These are phyloP conservation scores for Pseudocercospora vitis DNA, from an alignment of 2,329 filamentous ascomycete species.

Conservation along the genomic window DNA sequence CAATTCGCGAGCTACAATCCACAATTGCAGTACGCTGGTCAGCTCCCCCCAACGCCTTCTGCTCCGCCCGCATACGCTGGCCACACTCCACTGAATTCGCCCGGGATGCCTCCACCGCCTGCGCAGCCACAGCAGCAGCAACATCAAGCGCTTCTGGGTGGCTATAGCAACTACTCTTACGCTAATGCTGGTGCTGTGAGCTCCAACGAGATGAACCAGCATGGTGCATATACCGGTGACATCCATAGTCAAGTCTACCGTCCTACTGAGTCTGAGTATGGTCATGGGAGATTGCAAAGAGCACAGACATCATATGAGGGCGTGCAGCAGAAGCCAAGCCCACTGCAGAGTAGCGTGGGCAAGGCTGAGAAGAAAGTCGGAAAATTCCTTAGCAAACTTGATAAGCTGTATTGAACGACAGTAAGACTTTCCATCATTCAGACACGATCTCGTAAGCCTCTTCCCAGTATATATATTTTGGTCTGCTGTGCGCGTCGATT, in stretches of 20 bases:
- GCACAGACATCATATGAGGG: slow-evolving; percentile 17
- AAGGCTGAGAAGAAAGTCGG: slow-evolving; percentile 22
- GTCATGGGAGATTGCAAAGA: slow-evolving; percentile 9
- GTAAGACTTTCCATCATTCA: background rate
- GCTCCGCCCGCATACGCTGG: slow-evolving; percentile 37
- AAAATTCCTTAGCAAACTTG: slow-evolving; percentile 20
- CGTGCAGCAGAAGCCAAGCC: slow-evolving; percentile 8
- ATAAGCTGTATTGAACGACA: slow-evolving; percentile 19
- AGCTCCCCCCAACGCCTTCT: slow-evolving; percentile 37
- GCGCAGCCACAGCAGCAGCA: slow-evolving; percentile 38
- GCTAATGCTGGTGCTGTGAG: slow-evolving; percentile 34
- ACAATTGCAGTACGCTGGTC: slow-evolving; percentile 28
- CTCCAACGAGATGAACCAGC: slow-evolving; percentile 20
- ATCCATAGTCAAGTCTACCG: slow-evolving; percentile 70
- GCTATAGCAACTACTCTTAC: slow-evolving; percentile 59
- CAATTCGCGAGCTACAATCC: slow-evolving; percentile 43
- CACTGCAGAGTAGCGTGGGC: slow-evolving; percentile 15
- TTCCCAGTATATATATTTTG: too few relatives aligned
- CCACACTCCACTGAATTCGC: slow-evolving; percentile 42
- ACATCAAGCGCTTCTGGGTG: slow-evolving; percentile 35
- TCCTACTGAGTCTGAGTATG: slow-evolving; percentile 62
- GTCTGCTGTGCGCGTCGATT: too few relatives aligned
- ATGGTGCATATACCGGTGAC: slow-evolving; percentile 47
- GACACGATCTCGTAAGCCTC: too few relatives aligned
- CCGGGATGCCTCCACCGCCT: slow-evolving; percentile 40